Conservation (phyloP, 2,329 filamentous ascomycete genomes). For the Didymellaceae sp. region DNA sequence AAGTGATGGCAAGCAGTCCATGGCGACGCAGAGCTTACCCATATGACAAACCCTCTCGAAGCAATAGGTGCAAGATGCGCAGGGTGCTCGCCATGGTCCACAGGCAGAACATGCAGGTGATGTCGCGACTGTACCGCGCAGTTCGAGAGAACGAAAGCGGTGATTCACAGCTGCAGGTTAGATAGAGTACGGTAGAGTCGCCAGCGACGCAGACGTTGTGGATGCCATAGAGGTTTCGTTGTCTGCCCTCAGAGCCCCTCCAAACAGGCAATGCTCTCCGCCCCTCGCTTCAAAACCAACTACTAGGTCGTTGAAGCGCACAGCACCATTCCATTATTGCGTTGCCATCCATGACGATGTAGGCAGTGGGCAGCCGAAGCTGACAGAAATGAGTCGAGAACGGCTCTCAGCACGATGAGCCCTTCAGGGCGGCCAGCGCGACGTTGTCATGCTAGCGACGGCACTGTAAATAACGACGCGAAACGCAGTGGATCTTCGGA, state of each 20-base stretch:
- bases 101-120: background rate
- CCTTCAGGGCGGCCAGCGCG: slow-evolving; percentile 13
- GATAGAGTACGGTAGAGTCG: background rate
- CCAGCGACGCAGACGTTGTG: background rate
- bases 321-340: background rate
- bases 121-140: slow-evolving; percentile 5
- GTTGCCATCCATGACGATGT: background rate
- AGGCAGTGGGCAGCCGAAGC: background rate
- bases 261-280: background rate
- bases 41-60: background rate
- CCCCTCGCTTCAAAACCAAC: background rate
- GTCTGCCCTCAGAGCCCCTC: background rate
- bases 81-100: slow-evolving; percentile 2
- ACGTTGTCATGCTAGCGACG: slow-evolving; percentile 12
- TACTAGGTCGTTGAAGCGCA: background rate
- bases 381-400: slow-evolving; percentile 1
- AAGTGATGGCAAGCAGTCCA: background rate
- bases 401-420: background rate
- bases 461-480: slow-evolving; percentile 16
- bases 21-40: slow-evolving; percentile 7
- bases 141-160: slow-evolving; percentile 6
- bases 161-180: slow-evolving; percentile 11
- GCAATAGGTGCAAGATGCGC: background rate
- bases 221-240: background rate
- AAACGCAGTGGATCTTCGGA: background rate